phyloP scores from a whole-genome alignment of 129 eudicot species.

The Lactuca saligna region DNA sequence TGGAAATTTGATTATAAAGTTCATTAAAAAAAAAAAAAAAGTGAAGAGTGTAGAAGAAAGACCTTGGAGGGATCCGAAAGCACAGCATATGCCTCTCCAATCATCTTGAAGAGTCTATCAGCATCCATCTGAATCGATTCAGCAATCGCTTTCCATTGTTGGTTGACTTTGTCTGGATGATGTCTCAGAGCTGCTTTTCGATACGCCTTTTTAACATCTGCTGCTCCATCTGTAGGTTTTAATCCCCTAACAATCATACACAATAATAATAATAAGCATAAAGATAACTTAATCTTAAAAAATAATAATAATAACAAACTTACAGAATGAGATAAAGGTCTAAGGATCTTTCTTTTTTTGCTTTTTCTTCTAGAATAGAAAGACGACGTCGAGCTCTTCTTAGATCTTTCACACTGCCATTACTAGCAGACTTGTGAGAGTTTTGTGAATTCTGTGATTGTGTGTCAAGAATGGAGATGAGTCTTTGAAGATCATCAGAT shows the following conservation, averaged over 20 bases:
- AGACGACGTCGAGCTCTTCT: slow-evolving; percentile 68
- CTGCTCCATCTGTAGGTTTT: slow-evolving; percentile 62
- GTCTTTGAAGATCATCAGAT: slow-evolving; percentile 59
- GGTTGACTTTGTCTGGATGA: slow-evolving; percentile 98
- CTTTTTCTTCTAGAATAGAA: slow-evolving; percentile 56
- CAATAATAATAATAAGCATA: not conserved
- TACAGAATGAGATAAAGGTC: slow-evolving; percentile 79
- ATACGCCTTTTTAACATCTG: slow-evolving; percentile 94
- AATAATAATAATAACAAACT: slow-evolving; percentile 40
- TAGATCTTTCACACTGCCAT: slow-evolving; percentile 59
- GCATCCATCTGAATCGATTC: slow-evolving; percentile 78
- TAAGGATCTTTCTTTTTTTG: slow-evolving; percentile 55
- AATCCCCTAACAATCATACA: slow-evolving; percentile 57
- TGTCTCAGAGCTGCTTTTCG: slow-evolving; percentile 95
- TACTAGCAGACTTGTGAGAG: slow-evolving; percentile 42
- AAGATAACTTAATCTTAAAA: not conserved
- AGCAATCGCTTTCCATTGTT: slow-evolving; percentile 61
- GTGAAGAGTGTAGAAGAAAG: not conserved
- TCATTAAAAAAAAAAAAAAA: not conserved
- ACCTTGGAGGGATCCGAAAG: slow-evolving; percentile 90
- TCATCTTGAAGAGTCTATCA: slow-evolving; percentile 83
- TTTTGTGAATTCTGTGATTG: slow-evolving; percentile 34
- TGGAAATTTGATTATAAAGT: not conserved
- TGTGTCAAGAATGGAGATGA: slow-evolving; percentile 57
- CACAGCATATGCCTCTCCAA: slow-evolving; percentile 94